Evolutionary conservation across 73 alveolate genomes (phyloP).

Genomic region (Paraurostyla sp.): DNA sequence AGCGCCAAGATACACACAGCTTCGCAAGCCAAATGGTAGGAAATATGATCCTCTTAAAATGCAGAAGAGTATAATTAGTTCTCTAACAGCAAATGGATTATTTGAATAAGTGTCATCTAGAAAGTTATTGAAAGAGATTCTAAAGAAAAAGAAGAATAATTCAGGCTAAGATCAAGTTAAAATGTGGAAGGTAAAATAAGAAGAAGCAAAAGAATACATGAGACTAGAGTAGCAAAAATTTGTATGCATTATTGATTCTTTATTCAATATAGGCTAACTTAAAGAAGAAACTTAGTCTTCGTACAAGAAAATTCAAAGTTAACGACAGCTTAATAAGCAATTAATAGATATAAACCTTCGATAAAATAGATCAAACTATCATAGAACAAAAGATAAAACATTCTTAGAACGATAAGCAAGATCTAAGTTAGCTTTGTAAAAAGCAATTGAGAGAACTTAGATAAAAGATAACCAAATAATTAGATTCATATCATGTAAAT

Average conservation of each 20-base stretch:
- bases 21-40: slow-evolving; percentile 35
- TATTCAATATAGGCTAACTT: background rate
- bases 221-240: background rate
- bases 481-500: too few species aligned
- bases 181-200: slow-evolving; percentile 31
- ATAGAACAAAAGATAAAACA: too few species aligned
- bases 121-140: background rate
- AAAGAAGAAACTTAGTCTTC: background rate
- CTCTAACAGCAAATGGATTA: slow-evolving; percentile 24
- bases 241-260: background rate
- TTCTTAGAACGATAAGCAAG: too few species aligned
- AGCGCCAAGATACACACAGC: background rate
- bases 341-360: background rate
- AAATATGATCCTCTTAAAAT: background rate
- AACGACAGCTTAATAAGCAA: background rate
- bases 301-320: background rate
- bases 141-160: too few species aligned
- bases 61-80: background rate
- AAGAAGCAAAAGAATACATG: slow-evolving; percentile 18
- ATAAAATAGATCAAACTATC: too few species aligned
- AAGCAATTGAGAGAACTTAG: too few species aligned
- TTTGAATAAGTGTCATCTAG: background rate
- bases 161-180: too few species aligned
- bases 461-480: too few species aligned
- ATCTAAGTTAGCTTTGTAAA: too few species aligned